Percentiles rank a stretch among this genome's conserved stretches.
Conservation (phyloP, 805 yeast species). For the Metschnikowia vanudenii region DNA sequence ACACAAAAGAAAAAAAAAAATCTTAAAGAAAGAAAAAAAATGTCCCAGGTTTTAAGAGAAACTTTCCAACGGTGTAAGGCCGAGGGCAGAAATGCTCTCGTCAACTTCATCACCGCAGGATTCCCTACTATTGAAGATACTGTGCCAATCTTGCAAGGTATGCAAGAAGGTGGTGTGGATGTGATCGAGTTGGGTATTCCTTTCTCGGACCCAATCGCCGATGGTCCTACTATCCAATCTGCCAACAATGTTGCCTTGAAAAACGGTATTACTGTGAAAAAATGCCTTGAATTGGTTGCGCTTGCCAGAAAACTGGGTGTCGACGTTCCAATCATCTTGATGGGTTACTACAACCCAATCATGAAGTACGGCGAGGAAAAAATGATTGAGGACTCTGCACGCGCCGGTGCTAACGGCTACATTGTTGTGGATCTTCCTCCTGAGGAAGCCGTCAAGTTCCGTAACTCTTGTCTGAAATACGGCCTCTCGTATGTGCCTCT, state of each 20-base stretch:
- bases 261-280: slow-evolving; percentile 73
- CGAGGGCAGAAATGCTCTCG: slow-evolving; percentile 80
- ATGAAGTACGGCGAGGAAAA: slow-evolving; percentile 84
- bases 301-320: slow-evolving; percentile 82
- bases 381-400: slow-evolving; percentile 72
- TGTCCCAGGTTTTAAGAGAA: slow-evolving; percentile 57
- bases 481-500: slow-evolving; percentile 87
- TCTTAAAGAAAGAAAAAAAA: slow-evolving; percentile 16
- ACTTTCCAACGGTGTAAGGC: slow-evolving; percentile 59
- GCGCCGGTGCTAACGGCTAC: slow-evolving; percentile 93
- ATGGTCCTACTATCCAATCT: slow-evolving; percentile 94
- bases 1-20: not conserved
- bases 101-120: slow-evolving; percentile 93
- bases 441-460: slow-evolving; percentile 89
- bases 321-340: slow-evolving; percentile 81
- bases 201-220: slow-evolving; percentile 97
- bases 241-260: slow-evolving; percentile 81
- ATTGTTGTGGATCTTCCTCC: slow-evolving; percentile 96
- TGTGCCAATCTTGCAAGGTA: slow-evolving; percentile 76
- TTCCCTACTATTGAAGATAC: slow-evolving; percentile 88
- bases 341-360: slow-evolving; percentile 98
- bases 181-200: slow-evolving; percentile 95
- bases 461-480: slow-evolving; percentile 63
- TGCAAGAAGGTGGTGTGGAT: slow-evolving; percentile 95
- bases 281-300: slow-evolving; percentile 67